phyloP scores from a whole-genome alignment of 2,329 filamentous ascomycete genomes.

The Thelonectria rubi region DNA sequence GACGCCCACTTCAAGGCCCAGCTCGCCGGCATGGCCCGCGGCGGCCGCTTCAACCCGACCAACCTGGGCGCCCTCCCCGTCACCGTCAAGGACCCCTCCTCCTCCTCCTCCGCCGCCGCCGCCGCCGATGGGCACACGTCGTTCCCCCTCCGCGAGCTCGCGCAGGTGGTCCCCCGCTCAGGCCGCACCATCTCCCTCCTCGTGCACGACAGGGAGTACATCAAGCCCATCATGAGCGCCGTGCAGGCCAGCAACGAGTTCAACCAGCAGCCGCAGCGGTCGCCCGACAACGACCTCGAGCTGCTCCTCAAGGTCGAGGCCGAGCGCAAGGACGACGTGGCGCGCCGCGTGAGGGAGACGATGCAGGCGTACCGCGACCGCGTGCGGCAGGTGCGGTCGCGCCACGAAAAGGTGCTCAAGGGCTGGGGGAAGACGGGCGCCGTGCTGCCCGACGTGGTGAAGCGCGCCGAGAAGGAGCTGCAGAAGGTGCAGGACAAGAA shows the following conservation, averaged over 20 bases:
- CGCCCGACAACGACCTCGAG: conserved; percentile 67
- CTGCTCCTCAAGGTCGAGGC: conserved; percentile 63
- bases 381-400: conserved; percentile 57
- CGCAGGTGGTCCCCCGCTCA: conserved; percentile 60
- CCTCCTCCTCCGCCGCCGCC: no score
- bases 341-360: conserved; percentile 54
- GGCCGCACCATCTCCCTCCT: conserved; percentile 54
- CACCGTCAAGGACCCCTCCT: conserved; percentile 45
- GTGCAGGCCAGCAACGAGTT: conserved; percentile 62
- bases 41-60: conserved; percentile 63
- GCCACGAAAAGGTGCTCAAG: conserved; percentile 59
- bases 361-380: conserved; percentile 62
- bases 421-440: conserved; percentile 57
- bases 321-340: conserved; percentile 59
- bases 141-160: conserved; percentile 64
- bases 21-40: conserved; percentile 52
- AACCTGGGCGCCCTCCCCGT: conserved; percentile 57
- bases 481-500: conserved; percentile 63
- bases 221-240: conserved; percentile 65
- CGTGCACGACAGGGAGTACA: conserved; percentile 53
- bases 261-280: conserved; percentile 69
- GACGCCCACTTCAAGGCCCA: conserved; percentile 56
- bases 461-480: conserved; percentile 57
- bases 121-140: conserved; percentile 35
- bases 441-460: conserved; percentile 59